These are phyloP conservation scores for Durio zibethinus DNA, from an alignment of 345 rosid species.

Conservation along the genomic window DNA sequence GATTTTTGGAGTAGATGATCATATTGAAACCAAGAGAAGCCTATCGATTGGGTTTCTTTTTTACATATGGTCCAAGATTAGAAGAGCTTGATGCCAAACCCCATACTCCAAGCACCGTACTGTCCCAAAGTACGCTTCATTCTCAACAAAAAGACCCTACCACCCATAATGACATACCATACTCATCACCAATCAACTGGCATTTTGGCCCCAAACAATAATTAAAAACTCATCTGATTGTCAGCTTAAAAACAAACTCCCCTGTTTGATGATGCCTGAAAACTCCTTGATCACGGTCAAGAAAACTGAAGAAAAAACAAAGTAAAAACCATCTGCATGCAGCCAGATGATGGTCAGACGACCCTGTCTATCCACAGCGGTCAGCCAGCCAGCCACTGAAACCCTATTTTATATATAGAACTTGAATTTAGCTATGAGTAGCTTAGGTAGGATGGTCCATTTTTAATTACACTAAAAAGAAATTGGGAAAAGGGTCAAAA, in stretches of 20 bases:
- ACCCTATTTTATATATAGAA: neutral
- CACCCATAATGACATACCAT: neutral
- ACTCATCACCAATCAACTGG: neutral
- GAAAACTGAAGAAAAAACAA: neutral
- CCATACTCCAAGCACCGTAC: neutral
- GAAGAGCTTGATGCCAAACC: neutral
- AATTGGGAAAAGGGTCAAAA: neutral
- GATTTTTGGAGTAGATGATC: neutral
- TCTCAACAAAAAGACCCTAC: neutral
- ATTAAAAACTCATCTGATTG: neutral
- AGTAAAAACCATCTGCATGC: neutral
- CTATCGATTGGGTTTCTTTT: too few species aligned
- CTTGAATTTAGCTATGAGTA: neutral
- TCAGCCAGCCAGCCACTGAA: neutral
- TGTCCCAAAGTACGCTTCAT: neutral
- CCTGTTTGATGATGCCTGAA: neutral
- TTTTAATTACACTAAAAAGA: neutral
- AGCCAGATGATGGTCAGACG: neutral
- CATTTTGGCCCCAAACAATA: neutral
- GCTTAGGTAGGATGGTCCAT: constrained; percentile 11
- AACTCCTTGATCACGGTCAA: neutral
- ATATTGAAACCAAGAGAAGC: too few species aligned
- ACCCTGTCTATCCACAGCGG: neutral
- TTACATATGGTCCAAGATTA: neutral
- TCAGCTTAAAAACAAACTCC: neutral